Evolutionary conservation across 306 rosid genomes (phyloP).

Genomic region (Prunus dulcis): DNA sequence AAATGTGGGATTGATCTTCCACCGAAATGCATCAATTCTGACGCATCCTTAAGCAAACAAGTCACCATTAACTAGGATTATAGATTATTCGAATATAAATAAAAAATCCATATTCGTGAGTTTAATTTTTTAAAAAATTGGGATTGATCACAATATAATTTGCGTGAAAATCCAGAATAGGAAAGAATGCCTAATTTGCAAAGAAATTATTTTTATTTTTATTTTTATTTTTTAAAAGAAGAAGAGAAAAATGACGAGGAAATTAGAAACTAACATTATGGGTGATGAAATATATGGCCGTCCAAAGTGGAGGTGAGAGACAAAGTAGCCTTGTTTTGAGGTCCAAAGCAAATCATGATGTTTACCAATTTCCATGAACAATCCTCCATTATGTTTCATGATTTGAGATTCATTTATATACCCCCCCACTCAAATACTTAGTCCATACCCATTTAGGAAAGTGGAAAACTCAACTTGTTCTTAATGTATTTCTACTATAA

Average conservation of each 20-base stretch:
- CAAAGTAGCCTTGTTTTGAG: conserved; percentile 25
- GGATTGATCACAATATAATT: too few relatives aligned
- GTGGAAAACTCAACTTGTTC: conserved; percentile 44
- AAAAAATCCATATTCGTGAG: too few relatives aligned
- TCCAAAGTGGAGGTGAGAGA: conserved; percentile 67
- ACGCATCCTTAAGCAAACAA: background rate
- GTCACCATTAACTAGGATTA: background rate
- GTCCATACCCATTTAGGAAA: conserved; percentile 74
- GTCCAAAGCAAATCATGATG: conserved; percentile 55
- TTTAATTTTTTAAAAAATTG: too few relatives aligned
- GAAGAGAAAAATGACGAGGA: background rate
- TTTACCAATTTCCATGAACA: conserved; percentile 40
- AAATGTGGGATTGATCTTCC: background rate
- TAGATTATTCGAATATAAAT: background rate
- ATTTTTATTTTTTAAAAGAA: background rate
- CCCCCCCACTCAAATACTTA: conserved; percentile 23
- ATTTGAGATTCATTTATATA: conserved; percentile 18
- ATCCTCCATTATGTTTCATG: conserved; percentile 17
- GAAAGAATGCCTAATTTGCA: too few relatives aligned
- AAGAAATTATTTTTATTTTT: too few relatives aligned
- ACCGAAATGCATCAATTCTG: background rate
- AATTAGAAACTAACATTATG: background rate
- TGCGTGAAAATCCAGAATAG: too few relatives aligned
- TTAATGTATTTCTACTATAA: conserved; percentile 9
- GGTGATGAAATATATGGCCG: conserved; percentile 36